Evolutionary conservation across 352 stramenopile genomes (phyloP), one percentile per base, ranked within the genome.

Genomic region (Phytophthora capsici): DNA sequence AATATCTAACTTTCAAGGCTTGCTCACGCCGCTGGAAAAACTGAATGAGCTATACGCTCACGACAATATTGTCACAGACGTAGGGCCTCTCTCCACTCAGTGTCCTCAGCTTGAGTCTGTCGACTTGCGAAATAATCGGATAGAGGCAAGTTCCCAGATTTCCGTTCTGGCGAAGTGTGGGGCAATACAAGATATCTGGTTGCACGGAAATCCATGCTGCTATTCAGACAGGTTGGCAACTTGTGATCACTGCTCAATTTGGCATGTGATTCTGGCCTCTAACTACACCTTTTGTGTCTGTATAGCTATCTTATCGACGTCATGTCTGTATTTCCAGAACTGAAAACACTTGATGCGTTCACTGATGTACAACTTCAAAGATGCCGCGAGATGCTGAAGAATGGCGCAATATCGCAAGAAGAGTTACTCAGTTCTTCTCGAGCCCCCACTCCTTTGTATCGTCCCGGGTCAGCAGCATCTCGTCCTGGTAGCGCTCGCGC

Each of bases 41-140:
- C 63, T 93, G 0, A 90, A 80, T 47, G 84, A 93, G 50, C 59
- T 93, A n/a, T 90, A 93, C 34, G 44, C 84, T 3, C 76, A 91
- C 14, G 66, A 86, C 59, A 91, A 91, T 41, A 12, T 37, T 9
- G 65, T 91, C 32, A 40, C 40, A 7, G 68, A 88, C 40, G 26
- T 89, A 6, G 59, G 63, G 1, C 16, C 46, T 4, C 44, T 84
- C 10, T 60, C 74, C 3, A 63, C 54, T 4, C 71, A 63, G 13
- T 90, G 69, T n/a, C 63, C 77, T 23, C 62, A 76, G 28, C 69
- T 93, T 1, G 85, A 93, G 59, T 89, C 82, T n/a, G 45, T 93
- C n/a, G 84, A 93, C 59, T 23, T 91, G 1, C 71, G 83, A 28
- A 88, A 82, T 66, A 93, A 92, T 45, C 62, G 65, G 3, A 54